Evolutionary conservation across 208 protist genomes (phyloP), one percentile per base, ranked within the genome.

Genomic region (Jaenimonas drosophilae): DNA sequence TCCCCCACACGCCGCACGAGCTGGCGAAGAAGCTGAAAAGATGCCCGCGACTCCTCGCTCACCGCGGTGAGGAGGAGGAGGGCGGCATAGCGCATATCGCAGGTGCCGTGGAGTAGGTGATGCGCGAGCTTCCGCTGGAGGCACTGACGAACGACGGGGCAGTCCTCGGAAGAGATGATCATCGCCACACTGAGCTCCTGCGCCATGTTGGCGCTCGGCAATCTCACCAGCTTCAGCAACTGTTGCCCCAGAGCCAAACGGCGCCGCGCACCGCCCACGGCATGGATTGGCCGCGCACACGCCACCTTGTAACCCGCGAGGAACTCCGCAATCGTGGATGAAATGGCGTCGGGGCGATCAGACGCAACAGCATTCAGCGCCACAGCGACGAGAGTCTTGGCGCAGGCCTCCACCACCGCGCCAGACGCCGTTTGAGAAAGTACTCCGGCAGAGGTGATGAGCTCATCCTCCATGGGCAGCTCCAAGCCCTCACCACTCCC

Each of bases 41-140:
- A 62, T 38, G 33, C 59, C 26, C 65, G 68, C 29, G 43, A 72
- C 24, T 88, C 76, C 47, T 78, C 77, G 21, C 51, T 59, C 34
- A 91, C 57, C 11, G 72, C 83, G 3, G 72, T 86, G 6, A 91
- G 66, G 23, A 91, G 42, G 25, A 91, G 64, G 31, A 86, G 50
- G 4, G 78, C 69, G 0, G 52, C 76, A 20, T 80, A 73, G 6
- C 76, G 83, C 71, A 91, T 79, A 46, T 88, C 83, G 21, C 52
- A 49, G 4, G 57, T 54, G 12, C 34, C 39, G 16, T 58, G 63
- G 7, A 36, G 25, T 17, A 85, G 47, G 28, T 67, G 51, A 1
- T 23, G 21, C 11, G 58, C 47, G 17, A 91, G 49, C 50, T 84
- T 84, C 27, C 29, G 5, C 54, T 91, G 83, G 39, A 88, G 45